These are phyloP conservation scores for Aureoboletus auriporus DNA, from an alignment of 768 basidiomycete genomes.

Conservation along the genomic window DNA sequence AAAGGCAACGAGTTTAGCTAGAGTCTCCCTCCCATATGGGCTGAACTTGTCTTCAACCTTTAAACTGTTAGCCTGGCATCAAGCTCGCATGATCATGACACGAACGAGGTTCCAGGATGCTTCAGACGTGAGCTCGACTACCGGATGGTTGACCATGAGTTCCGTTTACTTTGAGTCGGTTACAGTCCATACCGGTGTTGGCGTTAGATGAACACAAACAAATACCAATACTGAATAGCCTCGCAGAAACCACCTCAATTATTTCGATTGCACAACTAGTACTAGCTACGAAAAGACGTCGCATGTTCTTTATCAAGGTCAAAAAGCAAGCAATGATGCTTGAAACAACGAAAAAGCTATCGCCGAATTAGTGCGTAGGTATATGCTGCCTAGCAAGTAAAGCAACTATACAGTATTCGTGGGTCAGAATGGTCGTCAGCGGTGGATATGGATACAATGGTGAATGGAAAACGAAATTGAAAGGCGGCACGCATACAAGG, in stretches of 20 bases:
- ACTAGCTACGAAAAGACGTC: conserved; percentile 9
- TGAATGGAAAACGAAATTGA: background rate
- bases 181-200: no score
- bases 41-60: conserved; percentile 94
- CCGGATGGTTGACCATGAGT: conserved; percentile 61
- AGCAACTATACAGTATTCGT: conserved; percentile 24
- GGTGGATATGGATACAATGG: conserved; percentile 31
- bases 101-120: conserved; percentile 85
- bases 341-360: conserved; percentile 5
- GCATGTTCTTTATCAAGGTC: background rate
- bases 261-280: background rate
- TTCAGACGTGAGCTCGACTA: conserved; percentile 74
- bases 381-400: conserved; percentile 23
- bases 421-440: conserved; percentile 14
- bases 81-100: conserved; percentile 2
- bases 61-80: conserved; percentile 4
- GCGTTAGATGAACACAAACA: no score
- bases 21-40: conserved; percentile 78
- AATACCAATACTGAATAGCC: no score
- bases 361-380: conserved; percentile 23
- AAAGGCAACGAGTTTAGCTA: conserved; percentile 81
- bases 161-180: no score
- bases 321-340: background rate
- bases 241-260: no score
- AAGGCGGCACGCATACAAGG: conserved; percentile 13